Conservation (phyloP, 2,329 filamentous ascomycete species). For the Colletotrichum camelliae region DNA sequence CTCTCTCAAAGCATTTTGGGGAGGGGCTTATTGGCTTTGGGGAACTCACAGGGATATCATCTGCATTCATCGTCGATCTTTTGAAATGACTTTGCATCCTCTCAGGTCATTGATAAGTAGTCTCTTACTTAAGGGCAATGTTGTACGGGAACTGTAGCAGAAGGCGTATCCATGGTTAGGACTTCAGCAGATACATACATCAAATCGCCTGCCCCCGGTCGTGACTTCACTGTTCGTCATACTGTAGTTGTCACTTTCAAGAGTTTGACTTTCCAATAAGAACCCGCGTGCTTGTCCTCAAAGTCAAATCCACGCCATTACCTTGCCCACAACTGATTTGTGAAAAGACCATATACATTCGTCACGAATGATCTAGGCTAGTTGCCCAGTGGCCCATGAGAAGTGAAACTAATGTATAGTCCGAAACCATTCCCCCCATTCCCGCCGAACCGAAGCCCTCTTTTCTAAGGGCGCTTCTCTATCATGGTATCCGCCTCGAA, state of each 20-base stretch:
- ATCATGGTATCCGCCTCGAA: constrained; percentile 21
- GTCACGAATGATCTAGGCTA: not conserved
- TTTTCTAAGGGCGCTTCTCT: constrained; percentile 9
- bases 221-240: not conserved
- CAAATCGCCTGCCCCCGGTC: not conserved
- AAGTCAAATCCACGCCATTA: not conserved
- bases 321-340: not conserved
- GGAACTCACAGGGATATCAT: not conserved
- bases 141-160: not conserved
- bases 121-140: not conserved
- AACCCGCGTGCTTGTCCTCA: not conserved
- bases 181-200: not conserved
- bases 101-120: not conserved
- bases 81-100: not conserved
- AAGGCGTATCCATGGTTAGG: not conserved
- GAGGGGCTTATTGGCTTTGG: not conserved
- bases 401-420: not conserved
- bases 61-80: no score
- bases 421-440: not conserved
- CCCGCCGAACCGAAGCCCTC: not conserved
- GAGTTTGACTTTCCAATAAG: not conserved
- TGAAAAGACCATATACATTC: not conserved
- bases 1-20: not conserved
- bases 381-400: not conserved
- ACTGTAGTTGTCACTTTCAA: not conserved